A percentile compares a stretch with the other conserved stretches of the same genome.
These are phyloP conservation scores for Trichoderma sp. DNA, from an alignment of 2,329 filamentous ascomycete species.

Conservation along the genomic window DNA sequence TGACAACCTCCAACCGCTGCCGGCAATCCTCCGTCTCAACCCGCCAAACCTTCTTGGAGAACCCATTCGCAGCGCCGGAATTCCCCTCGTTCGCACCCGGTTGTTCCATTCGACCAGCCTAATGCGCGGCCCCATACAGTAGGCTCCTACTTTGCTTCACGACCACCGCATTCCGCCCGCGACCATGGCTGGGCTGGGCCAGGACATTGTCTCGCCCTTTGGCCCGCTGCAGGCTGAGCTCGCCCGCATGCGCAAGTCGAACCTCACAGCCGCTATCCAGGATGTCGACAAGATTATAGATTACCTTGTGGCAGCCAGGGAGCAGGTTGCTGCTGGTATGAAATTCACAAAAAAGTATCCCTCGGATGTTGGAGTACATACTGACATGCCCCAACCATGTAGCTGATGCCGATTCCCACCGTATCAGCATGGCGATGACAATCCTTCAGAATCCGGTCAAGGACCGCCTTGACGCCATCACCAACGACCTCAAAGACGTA, in stretches of 20 bases:
- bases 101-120: background rate
- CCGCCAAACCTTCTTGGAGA: conserved; percentile 17
- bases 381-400: conserved; percentile 29
- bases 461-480: conserved; percentile 76
- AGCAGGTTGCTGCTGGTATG: conserved; percentile 71
- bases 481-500: conserved; percentile 78
- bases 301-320: conserved; percentile 70
- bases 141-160: background rate
- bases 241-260: conserved; percentile 68
- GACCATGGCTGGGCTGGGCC: conserved; percentile 42
- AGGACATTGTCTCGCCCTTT: conserved; percentile 49
- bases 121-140: background rate
- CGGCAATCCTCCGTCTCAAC: conserved; percentile 8
- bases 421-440: conserved; percentile 72
- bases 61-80: background rate
- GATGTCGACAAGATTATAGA: conserved; percentile 85
- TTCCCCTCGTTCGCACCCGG: background rate
- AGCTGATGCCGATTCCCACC: conserved; percentile 49
- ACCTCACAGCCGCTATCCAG: conserved; percentile 69
- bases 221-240: conserved; percentile 70
- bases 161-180: background rate
- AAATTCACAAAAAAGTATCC: background rate
- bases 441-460: conserved; percentile 87
- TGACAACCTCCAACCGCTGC: conserved; percentile 21
- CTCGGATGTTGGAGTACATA: background rate